A percentile compares a stretch with the other conserved stretches of the same genome.
Conservation (phyloP, 148 eudicot species). For the Rhododendron kiyosumense region DNA sequence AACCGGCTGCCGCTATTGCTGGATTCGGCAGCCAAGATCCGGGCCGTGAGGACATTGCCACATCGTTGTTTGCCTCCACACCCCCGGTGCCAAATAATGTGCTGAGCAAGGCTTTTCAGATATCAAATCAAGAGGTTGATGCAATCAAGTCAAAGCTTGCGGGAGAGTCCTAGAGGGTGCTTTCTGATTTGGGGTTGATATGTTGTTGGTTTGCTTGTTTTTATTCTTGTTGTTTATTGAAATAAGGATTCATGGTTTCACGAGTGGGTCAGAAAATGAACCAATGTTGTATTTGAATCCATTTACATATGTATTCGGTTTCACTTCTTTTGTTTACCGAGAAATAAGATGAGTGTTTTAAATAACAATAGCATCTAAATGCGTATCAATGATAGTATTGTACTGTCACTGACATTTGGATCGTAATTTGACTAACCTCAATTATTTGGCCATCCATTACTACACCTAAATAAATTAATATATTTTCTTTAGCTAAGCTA, state of each 20-base stretch:
- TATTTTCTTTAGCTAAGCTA: too few relatives aligned
- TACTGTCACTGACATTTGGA: too few relatives aligned
- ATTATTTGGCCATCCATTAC: too few relatives aligned
- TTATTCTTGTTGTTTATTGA: neutral
- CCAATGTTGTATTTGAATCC: neutral
- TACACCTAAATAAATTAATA: too few relatives aligned
- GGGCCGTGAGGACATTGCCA: constrained; percentile 3
- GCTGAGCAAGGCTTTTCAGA: constrained; percentile 19
- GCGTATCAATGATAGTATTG: too few relatives aligned
- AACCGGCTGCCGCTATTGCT: constrained; percentile 22
- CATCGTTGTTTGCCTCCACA: constrained; percentile 6
- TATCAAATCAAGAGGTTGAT: neutral
- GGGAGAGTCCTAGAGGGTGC: too few relatives aligned
- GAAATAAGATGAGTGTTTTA: neutral
- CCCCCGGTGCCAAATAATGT: constrained; percentile 13
- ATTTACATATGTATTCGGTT: neutral
- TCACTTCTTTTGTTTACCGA: neutral
- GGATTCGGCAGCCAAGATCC: constrained; percentile 45
- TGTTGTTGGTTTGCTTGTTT: neutral
- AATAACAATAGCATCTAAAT: too few relatives aligned
- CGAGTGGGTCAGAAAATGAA: neutral
- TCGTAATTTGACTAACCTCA: too few relatives aligned
- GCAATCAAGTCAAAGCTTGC: neutral
- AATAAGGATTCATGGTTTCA: neutral
- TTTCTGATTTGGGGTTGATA: neutral